phyloP scores from a whole-genome alignment of 768 basidiomycete species.

The Russula lepida region DNA sequence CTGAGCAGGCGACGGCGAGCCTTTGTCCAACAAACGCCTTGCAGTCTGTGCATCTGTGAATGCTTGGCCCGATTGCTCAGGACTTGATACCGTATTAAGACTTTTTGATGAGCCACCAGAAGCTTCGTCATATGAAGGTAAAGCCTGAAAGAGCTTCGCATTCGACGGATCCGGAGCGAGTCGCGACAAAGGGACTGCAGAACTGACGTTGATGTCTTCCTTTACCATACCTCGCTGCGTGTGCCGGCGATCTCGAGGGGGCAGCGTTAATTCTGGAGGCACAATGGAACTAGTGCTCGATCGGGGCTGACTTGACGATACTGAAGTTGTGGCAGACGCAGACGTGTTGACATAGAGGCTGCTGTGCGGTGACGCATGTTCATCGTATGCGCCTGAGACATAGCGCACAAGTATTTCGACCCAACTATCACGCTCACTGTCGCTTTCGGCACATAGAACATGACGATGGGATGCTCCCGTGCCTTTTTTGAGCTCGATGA shows the following conservation, averaged over 20 bases:
- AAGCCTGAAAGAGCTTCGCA: slow-evolving; percentile 50
- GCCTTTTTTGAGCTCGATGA: slow-evolving; percentile 79
- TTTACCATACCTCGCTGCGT: slow-evolving; percentile 38
- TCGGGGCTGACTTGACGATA: slow-evolving; percentile 39
- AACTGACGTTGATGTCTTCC: slow-evolving; percentile 51
- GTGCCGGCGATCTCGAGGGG: slow-evolving; percentile 13
- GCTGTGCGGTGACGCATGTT: slow-evolving; percentile 27
- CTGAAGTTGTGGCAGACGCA: slow-evolving; percentile 17
- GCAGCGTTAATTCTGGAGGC: slow-evolving; percentile 32
- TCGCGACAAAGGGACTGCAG: slow-evolving; percentile 48
- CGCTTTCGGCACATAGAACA: slow-evolving; percentile 94
- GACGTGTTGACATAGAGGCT: slow-evolving; percentile 19
- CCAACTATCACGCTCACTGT: slow-evolving; percentile 89
- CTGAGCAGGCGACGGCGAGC: slow-evolving; percentile 36
- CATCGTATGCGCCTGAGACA: slow-evolving; percentile 72
- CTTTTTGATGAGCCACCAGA: slow-evolving; percentile 32
- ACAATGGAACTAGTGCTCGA: slow-evolving; percentile 47
- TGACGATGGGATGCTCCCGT: slow-evolving; percentile 70
- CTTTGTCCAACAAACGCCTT: slow-evolving; percentile 37
- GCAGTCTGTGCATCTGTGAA: slow-evolving; percentile 34
- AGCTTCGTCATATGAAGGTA: slow-evolving; percentile 27
- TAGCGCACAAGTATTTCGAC: slow-evolving; percentile 89
- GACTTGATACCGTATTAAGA: slow-evolving; percentile 40
- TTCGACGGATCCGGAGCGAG: slow-evolving; percentile 47
- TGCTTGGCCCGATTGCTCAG: slow-evolving; percentile 30